phyloP scores from a whole-genome alignment of 2,329 filamentous ascomycete genomes.

The Talaromyces sp. region DNA sequence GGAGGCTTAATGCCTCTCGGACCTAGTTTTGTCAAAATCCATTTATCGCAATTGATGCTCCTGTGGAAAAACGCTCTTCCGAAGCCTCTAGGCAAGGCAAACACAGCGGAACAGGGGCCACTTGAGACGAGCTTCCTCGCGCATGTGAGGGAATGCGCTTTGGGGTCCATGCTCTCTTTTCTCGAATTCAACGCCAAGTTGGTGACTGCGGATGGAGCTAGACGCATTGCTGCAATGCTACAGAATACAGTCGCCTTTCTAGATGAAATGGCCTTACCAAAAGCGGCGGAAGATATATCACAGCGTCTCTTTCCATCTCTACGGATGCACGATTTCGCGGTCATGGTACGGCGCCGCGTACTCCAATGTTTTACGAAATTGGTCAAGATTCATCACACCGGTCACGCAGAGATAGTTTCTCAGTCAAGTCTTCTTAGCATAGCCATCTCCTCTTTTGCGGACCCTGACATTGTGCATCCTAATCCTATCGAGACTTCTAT shows the following conservation, averaged over 20 bases:
- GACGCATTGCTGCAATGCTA: conserved; percentile 86
- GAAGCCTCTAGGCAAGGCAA: conserved; percentile 89
- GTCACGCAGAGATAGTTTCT: conserved; percentile 76
- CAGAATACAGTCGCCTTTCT: conserved; percentile 90
- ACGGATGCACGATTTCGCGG: conserved; percentile 81
- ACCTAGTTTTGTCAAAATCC: conserved; percentile 97
- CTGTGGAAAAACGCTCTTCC: conserved; percentile 97
- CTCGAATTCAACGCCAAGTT: conserved; percentile 88
- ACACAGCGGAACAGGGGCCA: conserved; percentile 73
- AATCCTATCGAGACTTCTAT: conserved; percentile 86
- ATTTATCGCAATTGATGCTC: conserved; percentile 85
- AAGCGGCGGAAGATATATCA: conserved; percentile 77
- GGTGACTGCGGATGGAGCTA: conserved; percentile 88
- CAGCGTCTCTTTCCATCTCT: conserved; percentile 79
- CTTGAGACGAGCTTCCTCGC: conserved; percentile 89
- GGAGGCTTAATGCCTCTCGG: conserved; percentile 94
- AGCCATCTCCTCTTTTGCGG: conserved; percentile 85
- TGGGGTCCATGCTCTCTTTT: conserved; percentile 87
- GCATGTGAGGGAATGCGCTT: conserved; percentile 88
- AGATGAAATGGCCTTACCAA: conserved; percentile 76
- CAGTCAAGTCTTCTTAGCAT: conserved; percentile 89
- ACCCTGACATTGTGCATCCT: conserved; percentile 67
- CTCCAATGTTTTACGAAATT: conserved; percentile 93
- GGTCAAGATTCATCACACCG: conserved; percentile 78
- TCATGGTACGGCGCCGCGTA: conserved; percentile 89